phyloP scores from a whole-genome alignment of 345 rosid genomes.

The Aurinia saxatilis region DNA sequence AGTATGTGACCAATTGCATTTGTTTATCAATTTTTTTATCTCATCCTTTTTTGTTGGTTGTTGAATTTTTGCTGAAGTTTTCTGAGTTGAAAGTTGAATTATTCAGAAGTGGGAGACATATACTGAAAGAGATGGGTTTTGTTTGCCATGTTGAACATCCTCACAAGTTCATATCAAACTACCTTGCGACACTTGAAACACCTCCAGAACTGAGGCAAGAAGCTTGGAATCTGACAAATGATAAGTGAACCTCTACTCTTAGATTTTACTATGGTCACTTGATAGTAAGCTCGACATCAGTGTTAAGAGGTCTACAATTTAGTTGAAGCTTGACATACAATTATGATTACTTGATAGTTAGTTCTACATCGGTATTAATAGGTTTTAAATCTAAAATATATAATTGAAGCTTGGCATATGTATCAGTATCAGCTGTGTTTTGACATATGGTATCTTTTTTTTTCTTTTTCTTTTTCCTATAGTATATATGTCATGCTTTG shows the following conservation, averaged over 20 bases:
- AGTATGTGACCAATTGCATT: neutral
- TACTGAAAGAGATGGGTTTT: slow-evolving; percentile 95
- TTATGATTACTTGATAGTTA: no score
- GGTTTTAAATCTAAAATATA: no score
- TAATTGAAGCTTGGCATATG: no score
- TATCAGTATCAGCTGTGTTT: no score
- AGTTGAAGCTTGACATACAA: neutral
- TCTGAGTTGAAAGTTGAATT: slow-evolving; percentile 67
- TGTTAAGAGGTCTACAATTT: neutral
- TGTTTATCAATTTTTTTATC: neutral
- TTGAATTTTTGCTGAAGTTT: slow-evolving; percentile 43
- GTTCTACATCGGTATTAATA: no score
- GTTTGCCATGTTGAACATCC: slow-evolving; percentile 97
- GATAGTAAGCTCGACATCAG: neutral
- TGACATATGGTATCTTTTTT: no score
- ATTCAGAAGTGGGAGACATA: slow-evolving; percentile 89
- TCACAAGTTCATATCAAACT: slow-evolving; percentile 89
- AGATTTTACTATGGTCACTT: neutral
- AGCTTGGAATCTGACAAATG: slow-evolving; percentile 94
- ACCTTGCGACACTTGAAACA: slow-evolving; percentile 71
- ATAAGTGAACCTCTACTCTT: slow-evolving; percentile 41
- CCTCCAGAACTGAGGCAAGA: slow-evolving; percentile 75
- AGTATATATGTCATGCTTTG: no score
- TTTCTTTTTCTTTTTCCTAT: no score
- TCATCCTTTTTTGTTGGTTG: neutral